Evolutionary conservation across 2,329 filamentous ascomycete genomes (phyloP).

Genomic region (Zymoseptoria crescenta): DNA sequence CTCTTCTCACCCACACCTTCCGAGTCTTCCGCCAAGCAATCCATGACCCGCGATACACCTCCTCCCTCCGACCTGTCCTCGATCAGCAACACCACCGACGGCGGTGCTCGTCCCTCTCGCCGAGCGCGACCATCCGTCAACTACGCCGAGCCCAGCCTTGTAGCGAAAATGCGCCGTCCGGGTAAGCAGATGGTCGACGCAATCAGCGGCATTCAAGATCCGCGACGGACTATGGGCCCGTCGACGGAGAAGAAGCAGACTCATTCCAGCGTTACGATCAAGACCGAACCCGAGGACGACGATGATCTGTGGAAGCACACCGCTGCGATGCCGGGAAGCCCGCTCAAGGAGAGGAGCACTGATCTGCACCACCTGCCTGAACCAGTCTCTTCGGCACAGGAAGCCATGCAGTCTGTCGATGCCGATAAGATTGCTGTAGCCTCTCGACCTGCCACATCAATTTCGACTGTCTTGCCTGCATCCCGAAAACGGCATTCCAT

Average conservation of each 20-base stretch:
- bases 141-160: conserved; percentile 43
- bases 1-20: conserved; percentile 40
- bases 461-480: neutral
- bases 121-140: conserved; percentile 41
- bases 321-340: conserved; percentile 11
- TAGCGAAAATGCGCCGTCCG: conserved; percentile 43
- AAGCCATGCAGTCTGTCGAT: neutral
- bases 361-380: neutral
- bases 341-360: conserved; percentile 14
- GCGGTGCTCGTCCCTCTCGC: conserved; percentile 34
- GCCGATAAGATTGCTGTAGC: neutral
- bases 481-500: neutral
- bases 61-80: conserved; percentile 34
- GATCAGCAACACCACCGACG: conserved; percentile 26
- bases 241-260: conserved; percentile 8
- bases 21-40: conserved; percentile 29
- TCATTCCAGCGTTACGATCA: conserved; percentile 17
- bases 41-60: conserved; percentile 32
- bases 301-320: conserved; percentile 18
- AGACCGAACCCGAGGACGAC: conserved; percentile 24
- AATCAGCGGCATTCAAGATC: conserved; percentile 29
- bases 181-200: conserved; percentile 41
- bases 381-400: neutral
- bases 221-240: conserved; percentile 22
- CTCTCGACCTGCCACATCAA: neutral